A percentile compares a stretch with the other conserved stretches of the same genome.
Evolutionary conservation across 78 protist genomes (phyloP).

Genomic region (Dictyostelium intermedium): DNA sequence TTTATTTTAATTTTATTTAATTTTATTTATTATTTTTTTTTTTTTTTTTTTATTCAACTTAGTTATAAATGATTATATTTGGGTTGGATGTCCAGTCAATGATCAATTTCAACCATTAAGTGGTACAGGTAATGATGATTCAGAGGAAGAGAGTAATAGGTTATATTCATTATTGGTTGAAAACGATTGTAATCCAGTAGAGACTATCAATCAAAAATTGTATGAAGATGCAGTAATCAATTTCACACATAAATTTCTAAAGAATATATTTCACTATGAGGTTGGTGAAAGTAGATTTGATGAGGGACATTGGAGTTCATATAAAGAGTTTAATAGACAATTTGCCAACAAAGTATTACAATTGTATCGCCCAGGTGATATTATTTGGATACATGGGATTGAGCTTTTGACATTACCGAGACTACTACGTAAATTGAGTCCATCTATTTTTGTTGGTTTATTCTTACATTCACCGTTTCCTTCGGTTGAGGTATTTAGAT

Average conservation of each 20-base stretch:
- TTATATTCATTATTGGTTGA: background rate
- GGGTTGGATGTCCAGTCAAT: slow-evolving; percentile 65
- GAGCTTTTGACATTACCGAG: slow-evolving; percentile 35
- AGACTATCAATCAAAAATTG: background rate
- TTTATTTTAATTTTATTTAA: background rate
- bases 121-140: background rate
- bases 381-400: slow-evolving; percentile 63
- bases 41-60: background rate
- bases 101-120: background rate
- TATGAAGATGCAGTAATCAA: slow-evolving; percentile 40
- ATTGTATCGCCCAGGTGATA: slow-evolving; percentile 47
- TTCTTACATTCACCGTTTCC: slow-evolving; percentile 57
- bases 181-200: slow-evolving; percentile 9
- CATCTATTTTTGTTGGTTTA: slow-evolving; percentile 7
- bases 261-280: slow-evolving; percentile 51
- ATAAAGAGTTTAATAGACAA: slow-evolving; percentile 28
- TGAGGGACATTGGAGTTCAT: slow-evolving; percentile 40
- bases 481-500: slow-evolving; percentile 56
- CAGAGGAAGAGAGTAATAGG: background rate
- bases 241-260: slow-evolving; percentile 25
- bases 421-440: slow-evolving; percentile 1
- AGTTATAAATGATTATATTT: slow-evolving; percentile 28
- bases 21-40: background rate
- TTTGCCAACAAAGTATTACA: slow-evolving; percentile 33
- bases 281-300: slow-evolving; percentile 28